These are phyloP conservation scores for Panellus pusillus DNA, from an alignment of 768 basidiomycete species.

Conservation along the genomic window DNA sequence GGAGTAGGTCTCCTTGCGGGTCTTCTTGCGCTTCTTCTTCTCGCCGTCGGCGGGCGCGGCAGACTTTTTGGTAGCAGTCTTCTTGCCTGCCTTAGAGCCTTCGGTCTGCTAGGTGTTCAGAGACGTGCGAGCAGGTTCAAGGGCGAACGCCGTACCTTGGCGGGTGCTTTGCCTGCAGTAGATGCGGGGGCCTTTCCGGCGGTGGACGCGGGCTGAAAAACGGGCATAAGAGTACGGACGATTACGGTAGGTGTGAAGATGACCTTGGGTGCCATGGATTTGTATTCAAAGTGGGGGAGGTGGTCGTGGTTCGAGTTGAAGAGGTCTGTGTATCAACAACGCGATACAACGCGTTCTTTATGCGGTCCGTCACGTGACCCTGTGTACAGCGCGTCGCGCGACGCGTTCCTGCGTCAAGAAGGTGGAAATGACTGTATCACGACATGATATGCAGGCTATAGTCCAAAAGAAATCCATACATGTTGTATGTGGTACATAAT, in stretches of 20 bases:
- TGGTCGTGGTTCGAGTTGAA: conserved; percentile 6
- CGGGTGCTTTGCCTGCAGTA: conserved; percentile 65
- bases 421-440: too few relatives aligned
- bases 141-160: conserved; percentile 27
- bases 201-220: conserved; percentile 61
- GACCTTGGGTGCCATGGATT: conserved; percentile 37
- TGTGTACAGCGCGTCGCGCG: neutral
- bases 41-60: conserved; percentile 54
- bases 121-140: neutral
- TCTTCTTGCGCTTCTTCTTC: conserved; percentile 81
- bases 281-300: neutral
- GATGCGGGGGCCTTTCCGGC: conserved; percentile 75
- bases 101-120: conserved; percentile 18
- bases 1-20: conserved; percentile 80
- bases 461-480: too few relatives aligned
- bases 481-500: neutral
- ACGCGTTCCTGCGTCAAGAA: neutral
- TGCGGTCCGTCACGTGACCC: conserved; percentile 9
- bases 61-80: conserved; percentile 57
- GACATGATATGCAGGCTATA: neutral
- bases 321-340: conserved; percentile 10
- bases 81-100: conserved; percentile 55
- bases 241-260: conserved; percentile 5
- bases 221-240: neutral
- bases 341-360: conserved; percentile 14